Percentiles rank a stretch among this genome's conserved stretches.
These are phyloP conservation scores for Neofusicoccum ribis DNA, from an alignment of 2,329 filamentous ascomycete species.

Conservation along the genomic window DNA sequence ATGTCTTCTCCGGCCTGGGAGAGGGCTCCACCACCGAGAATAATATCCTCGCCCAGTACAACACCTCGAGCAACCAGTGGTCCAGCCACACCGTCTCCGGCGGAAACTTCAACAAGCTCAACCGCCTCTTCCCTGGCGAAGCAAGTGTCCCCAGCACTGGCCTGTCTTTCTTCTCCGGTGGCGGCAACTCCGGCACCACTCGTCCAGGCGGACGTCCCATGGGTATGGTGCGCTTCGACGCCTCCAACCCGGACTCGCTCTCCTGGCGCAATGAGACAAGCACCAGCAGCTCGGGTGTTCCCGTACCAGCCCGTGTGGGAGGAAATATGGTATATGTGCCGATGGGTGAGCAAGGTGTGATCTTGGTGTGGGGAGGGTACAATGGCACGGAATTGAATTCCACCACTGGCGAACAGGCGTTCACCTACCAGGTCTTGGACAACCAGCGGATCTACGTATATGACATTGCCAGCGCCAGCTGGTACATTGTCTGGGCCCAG, in stretches of 20 bases:
- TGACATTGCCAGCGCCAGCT: slow-evolving; percentile 12
- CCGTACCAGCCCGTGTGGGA: not conserved
- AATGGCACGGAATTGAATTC: not conserved
- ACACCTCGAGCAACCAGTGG: not conserved
- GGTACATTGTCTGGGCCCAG: slow-evolving; percentile 13
- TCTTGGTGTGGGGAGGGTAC: slow-evolving; percentile 1
- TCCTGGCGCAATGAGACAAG: slow-evolving; percentile 9
- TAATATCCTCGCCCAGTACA: not conserved
- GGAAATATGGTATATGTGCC: slow-evolving; percentile 7
- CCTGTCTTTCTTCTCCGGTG: slow-evolving; percentile 8
- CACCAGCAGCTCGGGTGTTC: not conserved
- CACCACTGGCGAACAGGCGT: not conserved
- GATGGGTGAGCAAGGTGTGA: slow-evolving; percentile 9
- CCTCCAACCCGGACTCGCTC: not conserved
- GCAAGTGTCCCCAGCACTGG: not conserved
- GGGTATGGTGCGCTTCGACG: slow-evolving; percentile 9
- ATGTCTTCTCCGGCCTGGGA: not conserved
- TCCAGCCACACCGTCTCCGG: not conserved
- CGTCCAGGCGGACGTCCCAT: not conserved
- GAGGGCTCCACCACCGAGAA: not conserved
- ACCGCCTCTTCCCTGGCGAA: not conserved
- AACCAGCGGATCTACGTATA: slow-evolving; percentile 3
- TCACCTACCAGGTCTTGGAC: not conserved
- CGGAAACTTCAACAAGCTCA: slow-evolving; percentile 6
- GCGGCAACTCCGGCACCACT: not conserved